These are phyloP conservation scores for Daucus carota DNA, from an alignment of 129 eudicot species.

Conservation along the genomic window DNA sequence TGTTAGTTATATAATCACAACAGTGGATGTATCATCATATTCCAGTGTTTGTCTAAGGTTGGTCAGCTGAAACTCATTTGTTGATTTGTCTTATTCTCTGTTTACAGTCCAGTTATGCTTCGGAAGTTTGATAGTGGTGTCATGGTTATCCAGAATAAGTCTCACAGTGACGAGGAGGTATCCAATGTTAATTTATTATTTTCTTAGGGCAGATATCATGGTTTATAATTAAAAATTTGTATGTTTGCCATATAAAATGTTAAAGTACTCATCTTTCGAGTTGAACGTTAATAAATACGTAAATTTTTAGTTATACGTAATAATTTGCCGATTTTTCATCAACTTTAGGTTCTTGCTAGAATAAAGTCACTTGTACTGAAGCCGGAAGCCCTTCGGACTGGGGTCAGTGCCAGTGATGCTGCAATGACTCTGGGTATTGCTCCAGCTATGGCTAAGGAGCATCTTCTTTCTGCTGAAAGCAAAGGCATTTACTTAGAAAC, in stretches of 20 bases:
- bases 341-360: constrained; percentile 60
- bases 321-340: not conserved
- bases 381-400: constrained; percentile 57
- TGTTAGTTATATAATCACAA: not conserved
- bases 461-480: constrained; percentile 87
- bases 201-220: not conserved
- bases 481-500: constrained; percentile 47
- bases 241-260: not conserved
- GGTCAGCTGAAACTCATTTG: not conserved
- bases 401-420: constrained; percentile 88
- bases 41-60: not conserved
- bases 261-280: not conserved
- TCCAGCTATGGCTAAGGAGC: constrained; percentile 98
- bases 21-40: not conserved
- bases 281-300: not conserved
- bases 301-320: not conserved
- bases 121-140: constrained; percentile 98
- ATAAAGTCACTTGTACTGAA: constrained; percentile 55
- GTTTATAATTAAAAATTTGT: not conserved
- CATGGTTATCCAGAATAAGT: constrained; percentile 85
- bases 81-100: not conserved
- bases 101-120: constrained; percentile 74
- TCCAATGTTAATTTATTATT: not conserved
- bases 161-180: constrained; percentile 94
- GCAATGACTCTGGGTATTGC: constrained; percentile 93